Percentiles rank a stretch among this genome's conserved stretches.
Conservation (phyloP, 2,329 filamentous ascomycete species). For the Alternaria tenuissima region DNA sequence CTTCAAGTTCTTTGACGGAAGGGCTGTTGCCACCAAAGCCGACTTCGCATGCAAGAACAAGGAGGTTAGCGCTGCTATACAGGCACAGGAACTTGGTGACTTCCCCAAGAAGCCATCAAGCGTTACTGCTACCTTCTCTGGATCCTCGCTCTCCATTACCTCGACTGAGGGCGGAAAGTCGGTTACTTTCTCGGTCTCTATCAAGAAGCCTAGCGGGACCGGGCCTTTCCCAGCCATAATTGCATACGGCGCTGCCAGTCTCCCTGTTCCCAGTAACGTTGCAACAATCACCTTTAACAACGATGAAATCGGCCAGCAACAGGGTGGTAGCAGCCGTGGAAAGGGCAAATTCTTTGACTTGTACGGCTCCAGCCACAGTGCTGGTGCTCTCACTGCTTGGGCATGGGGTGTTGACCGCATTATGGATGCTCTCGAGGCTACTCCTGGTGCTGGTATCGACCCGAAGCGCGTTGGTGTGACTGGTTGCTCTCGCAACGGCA, state of each 20-base stretch:
- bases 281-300: conserved; percentile 68
- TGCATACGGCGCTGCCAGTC: conserved; percentile 62
- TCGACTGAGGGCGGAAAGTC: conserved; percentile 46
- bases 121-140: conserved; percentile 44
- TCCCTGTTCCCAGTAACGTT: conserved; percentile 64
- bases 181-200: conserved; percentile 48
- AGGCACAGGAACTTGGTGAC: conserved; percentile 50
- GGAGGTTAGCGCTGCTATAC: conserved; percentile 47
- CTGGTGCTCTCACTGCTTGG: conserved; percentile 69
- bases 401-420: conserved; percentile 69
- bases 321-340: conserved; percentile 57
- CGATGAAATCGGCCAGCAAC: conserved; percentile 64
- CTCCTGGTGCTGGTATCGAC: conserved; percentile 56
- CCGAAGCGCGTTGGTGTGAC: conserved; percentile 61
- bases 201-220: conserved; percentile 53
- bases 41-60: conserved; percentile 50
- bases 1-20: conserved; percentile 50
- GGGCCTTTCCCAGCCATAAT: conserved; percentile 66
- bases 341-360: conserved; percentile 67
- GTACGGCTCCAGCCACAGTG: conserved; percentile 63
- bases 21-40: conserved; percentile 44
- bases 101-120: conserved; percentile 48
- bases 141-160: conserved; percentile 46
- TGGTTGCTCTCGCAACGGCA: conserved; percentile 71
- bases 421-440: conserved; percentile 65